Conservation (phyloP, 441 rosid species). For the Viola pubescens region DNA sequence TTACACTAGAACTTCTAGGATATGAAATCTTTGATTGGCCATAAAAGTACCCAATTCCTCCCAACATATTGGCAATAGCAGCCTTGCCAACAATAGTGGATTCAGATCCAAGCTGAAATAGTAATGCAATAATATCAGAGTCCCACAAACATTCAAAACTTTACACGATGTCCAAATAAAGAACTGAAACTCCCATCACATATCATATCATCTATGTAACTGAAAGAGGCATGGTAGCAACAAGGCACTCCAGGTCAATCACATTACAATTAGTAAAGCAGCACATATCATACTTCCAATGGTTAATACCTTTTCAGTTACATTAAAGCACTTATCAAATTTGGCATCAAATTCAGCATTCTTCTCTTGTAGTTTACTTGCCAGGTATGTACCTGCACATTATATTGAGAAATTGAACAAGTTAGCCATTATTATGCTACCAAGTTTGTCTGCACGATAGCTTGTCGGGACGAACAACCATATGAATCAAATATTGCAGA, state of each 20-base stretch:
- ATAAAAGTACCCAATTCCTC: constrained; percentile 93
- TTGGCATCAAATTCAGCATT: constrained; percentile 63
- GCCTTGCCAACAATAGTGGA: constrained; percentile 70
- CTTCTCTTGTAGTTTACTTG: constrained; percentile 48
- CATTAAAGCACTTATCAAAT: constrained; percentile 51
- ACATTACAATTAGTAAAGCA: neutral
- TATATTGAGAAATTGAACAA: neutral
- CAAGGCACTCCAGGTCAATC: neutral
- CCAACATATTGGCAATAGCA: constrained; percentile 87
- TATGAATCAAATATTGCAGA: neutral
- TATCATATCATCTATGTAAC: constrained; percentile 6
- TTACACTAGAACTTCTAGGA: constrained; percentile 54
- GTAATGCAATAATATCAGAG: constrained; percentile 19
- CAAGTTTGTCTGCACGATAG: neutral
- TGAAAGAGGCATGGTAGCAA: constrained; percentile 9
- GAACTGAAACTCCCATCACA: neutral
- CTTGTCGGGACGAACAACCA: neutral
- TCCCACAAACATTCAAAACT: neutral
- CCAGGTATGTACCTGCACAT: constrained; percentile 47
- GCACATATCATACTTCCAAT: constrained; percentile 1
- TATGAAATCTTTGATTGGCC: constrained; percentile 77
- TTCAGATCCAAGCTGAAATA: constrained; percentile 61
- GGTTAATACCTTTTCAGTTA: constrained; percentile 56
- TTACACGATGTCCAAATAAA: neutral
- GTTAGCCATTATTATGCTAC: neutral